Percentiles rank a stretch among this genome's conserved stretches.
Evolutionary conservation across 805 yeast species (phyloP).

Genomic region (Kazachstania psychrophila): DNA sequence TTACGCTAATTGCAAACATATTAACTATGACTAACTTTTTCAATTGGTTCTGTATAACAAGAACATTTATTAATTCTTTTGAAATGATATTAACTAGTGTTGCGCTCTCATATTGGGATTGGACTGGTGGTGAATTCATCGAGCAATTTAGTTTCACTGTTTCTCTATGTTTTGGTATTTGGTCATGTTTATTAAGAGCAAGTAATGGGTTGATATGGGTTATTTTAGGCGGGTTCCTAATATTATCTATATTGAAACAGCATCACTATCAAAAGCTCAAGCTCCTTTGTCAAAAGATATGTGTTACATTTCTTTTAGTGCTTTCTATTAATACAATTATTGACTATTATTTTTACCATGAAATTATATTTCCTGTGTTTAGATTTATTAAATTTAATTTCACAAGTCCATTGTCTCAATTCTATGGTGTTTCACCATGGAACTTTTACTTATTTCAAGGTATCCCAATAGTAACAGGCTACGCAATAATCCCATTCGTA

Average conservation of each 20-base stretch:
- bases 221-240: constrained; percentile 39
- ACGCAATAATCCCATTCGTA: constrained; percentile 53
- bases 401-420: constrained; percentile 59
- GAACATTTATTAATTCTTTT: constrained; percentile 79
- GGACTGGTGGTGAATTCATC: constrained; percentile 31
- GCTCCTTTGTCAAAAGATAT: constrained; percentile 16
- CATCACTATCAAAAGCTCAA: constrained; percentile 7
- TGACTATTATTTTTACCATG: constrained; percentile 55
- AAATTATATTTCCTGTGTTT: constrained; percentile 49
- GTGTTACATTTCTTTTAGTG: constrained; percentile 19
- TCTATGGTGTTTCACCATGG: constrained; percentile 80
- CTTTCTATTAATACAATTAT: constrained; percentile 34
- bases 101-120: constrained; percentile 67
- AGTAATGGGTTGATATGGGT: constrained; percentile 76
- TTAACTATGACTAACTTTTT: constrained; percentile 35
- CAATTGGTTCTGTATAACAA: constrained; percentile 70
- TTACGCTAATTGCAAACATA: constrained; percentile 15
- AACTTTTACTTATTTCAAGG: constrained; percentile 80
- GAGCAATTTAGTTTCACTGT: constrained; percentile 18
- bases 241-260: constrained; percentile 11
- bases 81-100: constrained; percentile 64
- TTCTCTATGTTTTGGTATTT: constrained; percentile 45
- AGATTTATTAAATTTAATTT: constrained; percentile 73
- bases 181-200: constrained; percentile 71
- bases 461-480: constrained; percentile 63